Evolutionary conservation across 1,139 yeast genomes (phyloP).

Genomic region (Hansenula lynferdii): DNA sequence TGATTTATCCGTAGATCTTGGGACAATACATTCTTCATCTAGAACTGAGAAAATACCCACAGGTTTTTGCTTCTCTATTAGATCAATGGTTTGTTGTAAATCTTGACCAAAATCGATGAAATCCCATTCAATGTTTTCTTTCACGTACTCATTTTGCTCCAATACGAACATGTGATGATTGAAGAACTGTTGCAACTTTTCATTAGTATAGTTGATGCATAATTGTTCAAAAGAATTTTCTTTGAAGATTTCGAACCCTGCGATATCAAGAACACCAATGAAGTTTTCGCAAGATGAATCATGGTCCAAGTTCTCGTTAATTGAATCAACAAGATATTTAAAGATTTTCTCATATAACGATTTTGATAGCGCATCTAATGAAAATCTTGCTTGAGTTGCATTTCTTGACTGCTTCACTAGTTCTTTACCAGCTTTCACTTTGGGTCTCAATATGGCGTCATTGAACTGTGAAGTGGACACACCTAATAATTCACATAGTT

Average conservation of each 20-base stretch:
- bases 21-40: constrained; percentile 95
- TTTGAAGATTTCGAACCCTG: constrained; percentile 97
- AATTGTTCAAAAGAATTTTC: constrained; percentile 95
- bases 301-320: constrained; percentile 61
- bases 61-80: constrained; percentile 73
- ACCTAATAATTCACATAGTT: constrained; percentile 64
- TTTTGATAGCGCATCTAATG: constrained; percentile 86
- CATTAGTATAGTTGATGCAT: constrained; percentile 96
- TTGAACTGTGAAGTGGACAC: constrained; percentile 51
- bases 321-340: constrained; percentile 68
- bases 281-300: constrained; percentile 45
- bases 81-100: constrained; percentile 88
- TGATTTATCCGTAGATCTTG: constrained; percentile 78
- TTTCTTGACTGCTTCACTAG: constrained; percentile 75
- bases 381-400: constrained; percentile 73
- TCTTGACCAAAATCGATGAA: constrained; percentile 97
- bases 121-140: constrained; percentile 95
- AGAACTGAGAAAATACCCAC: constrained; percentile 85
- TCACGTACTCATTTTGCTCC: constrained; percentile 95
- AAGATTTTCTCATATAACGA: constrained; percentile 82
- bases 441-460: constrained; percentile 65
- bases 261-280: constrained; percentile 92
- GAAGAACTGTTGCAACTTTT: constrained; percentile 93
- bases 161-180: constrained; percentile 93
- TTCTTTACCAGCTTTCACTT: constrained; percentile 90